phyloP scores from a whole-genome alignment of 306 rosid genomes.

The Cicer bijugum region DNA sequence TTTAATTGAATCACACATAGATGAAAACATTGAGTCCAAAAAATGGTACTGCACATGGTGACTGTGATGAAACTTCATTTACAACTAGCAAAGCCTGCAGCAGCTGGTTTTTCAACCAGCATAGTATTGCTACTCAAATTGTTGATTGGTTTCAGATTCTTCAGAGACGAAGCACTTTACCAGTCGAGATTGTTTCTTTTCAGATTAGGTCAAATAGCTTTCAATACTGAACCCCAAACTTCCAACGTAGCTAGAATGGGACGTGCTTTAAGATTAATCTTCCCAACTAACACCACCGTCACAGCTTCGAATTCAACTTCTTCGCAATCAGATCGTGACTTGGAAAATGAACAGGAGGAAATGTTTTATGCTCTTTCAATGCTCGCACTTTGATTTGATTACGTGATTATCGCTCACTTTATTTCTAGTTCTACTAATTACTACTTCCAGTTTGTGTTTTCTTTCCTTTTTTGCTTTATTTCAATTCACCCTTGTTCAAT shows the following conservation, averaged over 20 bases:
- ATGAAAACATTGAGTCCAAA: background rate
- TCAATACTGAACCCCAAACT: constrained; percentile 2
- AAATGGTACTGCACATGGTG: constrained; percentile 41
- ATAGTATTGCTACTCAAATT: constrained; percentile 47
- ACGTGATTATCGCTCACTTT: background rate
- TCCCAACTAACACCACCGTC: background rate
- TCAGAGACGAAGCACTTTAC: constrained; percentile 43
- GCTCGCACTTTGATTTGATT: background rate
- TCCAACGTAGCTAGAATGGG: constrained; percentile 43
- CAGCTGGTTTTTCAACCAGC: constrained; percentile 40
- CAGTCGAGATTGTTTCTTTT: constrained; percentile 60
- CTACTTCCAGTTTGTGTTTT: background rate
- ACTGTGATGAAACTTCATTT: constrained; percentile 45
- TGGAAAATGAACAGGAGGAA: constrained; percentile 10
- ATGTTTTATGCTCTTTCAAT: constrained; percentile 2
- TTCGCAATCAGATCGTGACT: background rate
- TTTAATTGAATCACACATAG: background rate
- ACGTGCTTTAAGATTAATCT: constrained; percentile 50
- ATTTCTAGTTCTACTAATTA: background rate
- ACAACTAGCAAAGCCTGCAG: constrained; percentile 38
- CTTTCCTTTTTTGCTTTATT: background rate
- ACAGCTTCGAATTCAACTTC: background rate
- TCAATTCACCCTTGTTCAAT: background rate
- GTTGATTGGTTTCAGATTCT: constrained; percentile 43
- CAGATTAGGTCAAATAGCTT: constrained; percentile 53